Base-by-base conservation (phyloP, 2,329 filamentous ascomycete genomes). In the Verticillium longisporum region DNA sequence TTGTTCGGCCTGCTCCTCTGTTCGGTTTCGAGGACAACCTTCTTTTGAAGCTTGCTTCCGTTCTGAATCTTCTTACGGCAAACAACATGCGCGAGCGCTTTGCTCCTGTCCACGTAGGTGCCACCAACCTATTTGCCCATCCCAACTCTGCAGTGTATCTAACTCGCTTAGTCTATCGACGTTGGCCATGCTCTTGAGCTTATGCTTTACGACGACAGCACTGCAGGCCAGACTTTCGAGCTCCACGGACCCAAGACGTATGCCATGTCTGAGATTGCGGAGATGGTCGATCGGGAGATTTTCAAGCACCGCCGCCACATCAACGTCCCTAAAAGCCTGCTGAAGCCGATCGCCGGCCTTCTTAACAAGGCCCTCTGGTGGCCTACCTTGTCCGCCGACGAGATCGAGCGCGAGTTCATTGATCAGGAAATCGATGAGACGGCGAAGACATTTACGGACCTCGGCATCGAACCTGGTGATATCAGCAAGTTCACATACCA, bases 1-100 rank as follows among this genome's bases (percentile, higher is more conserved):
- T 99, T 68, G 95, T 99, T 66, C 88, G 95, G 65, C 95, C 95
- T 55, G 91, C 94, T 13, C 95, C 93, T 59, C 85, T 97, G 75
- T 99, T 96, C 72, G 95, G 95, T 41, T 96, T 92, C 71, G 95
- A 99, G 77, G 95, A 99, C 77, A 89, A 89, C 70, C 85, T 99
- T 55, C 86, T 99, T 41, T 87, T 96, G 75, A 91, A 87, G 73
- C 86, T 98, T 59, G 95, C 94, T 53, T 84, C 87, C 66, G 82
- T 88, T 11, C 86, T 87, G 63, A 96, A 96, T 74, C 73, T 97
- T 61, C 84, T 98, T 71, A 97, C 92, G 31, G 85, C 92, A 61
- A 99, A 99, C 80, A 86, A 94, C 79, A 92, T 98, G 90, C 84
- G 92, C 74, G 89, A 99, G 82, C 87, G 88, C 71, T 93, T 91